Evolutionary conservation across 148 eudicot genomes (phyloP).

Genomic region (Rhododendron simsii): DNA sequence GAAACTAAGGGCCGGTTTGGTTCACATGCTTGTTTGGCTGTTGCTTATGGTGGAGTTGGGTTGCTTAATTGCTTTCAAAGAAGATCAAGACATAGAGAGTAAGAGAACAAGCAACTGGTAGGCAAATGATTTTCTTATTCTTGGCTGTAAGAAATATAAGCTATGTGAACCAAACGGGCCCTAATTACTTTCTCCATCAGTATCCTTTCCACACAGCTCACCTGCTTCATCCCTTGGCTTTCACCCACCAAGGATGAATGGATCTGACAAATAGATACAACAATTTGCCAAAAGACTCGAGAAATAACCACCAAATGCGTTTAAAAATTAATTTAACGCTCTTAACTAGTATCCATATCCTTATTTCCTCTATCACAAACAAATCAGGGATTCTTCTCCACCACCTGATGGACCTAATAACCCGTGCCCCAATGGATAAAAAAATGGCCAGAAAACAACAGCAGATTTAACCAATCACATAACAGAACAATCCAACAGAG

Average conservation of each 20-base stretch:
- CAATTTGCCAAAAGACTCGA: background rate
- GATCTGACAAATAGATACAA: background rate
- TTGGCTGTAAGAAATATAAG: background rate
- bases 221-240: background rate
- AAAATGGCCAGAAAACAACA: background rate
- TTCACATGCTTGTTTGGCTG: background rate
- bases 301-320: background rate
- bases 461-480: background rate
- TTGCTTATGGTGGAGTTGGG: background rate
- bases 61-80: background rate
- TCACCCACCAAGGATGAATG: slow-evolving; percentile 1
- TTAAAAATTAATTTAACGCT: background rate
- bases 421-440: background rate
- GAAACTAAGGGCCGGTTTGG: background rate
- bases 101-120: background rate
- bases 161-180: background rate
- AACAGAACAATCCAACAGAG: slow-evolving; percentile 4
- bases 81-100: background rate
- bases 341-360: background rate
- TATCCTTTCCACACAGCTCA: background rate
- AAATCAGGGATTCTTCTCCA: background rate
- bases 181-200: background rate
- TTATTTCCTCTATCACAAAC: background rate
- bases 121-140: background rate
- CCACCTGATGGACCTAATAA: background rate